Percentiles rank a stretch among this genome's conserved stretches.
These are phyloP conservation scores for Metahyphopichia silvanorum DNA, from an alignment of 805 yeast species.

Conservation along the genomic window DNA sequence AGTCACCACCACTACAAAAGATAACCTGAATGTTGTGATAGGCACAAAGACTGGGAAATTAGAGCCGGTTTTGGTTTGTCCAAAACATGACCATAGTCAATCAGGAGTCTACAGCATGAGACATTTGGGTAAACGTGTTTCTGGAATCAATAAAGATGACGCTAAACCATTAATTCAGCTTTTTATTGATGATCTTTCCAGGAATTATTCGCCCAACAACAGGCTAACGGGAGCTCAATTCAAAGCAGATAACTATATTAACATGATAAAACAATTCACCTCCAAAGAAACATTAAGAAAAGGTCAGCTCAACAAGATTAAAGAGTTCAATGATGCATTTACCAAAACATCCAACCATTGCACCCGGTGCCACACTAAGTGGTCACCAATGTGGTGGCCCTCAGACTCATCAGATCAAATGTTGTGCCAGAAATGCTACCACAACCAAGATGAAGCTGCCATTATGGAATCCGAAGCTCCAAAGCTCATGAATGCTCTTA, in stretches of 20 bases:
- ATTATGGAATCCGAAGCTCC: slow-evolving; percentile 10
- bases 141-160: slow-evolving; percentile 21
- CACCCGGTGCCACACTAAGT: slow-evolving; percentile 16
- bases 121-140: slow-evolving; percentile 25
- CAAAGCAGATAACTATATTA: slow-evolving; percentile 26
- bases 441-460: slow-evolving; percentile 10
- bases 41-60: slow-evolving; percentile 35
- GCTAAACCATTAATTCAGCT: slow-evolving; percentile 35
- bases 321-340: not conserved
- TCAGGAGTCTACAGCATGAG: slow-evolving; percentile 22
- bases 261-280: slow-evolving; percentile 14
- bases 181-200: slow-evolving; percentile 35
- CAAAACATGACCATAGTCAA: slow-evolving; percentile 27
- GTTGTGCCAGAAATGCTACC: slow-evolving; percentile 33
- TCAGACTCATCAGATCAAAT: not conserved
- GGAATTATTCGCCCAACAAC: slow-evolving; percentile 4
- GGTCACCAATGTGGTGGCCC: slow-evolving; percentile 40
- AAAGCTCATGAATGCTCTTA: slow-evolving; percentile 18
- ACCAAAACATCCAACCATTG: slow-evolving; percentile 10
- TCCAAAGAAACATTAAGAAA: slow-evolving; percentile 5
- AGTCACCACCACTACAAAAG: slow-evolving; percentile 16
- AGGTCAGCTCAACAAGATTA: not conserved
- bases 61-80: slow-evolving; percentile 43
- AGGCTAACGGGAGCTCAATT: slow-evolving; percentile 30
- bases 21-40: slow-evolving; percentile 18